phyloP scores from a whole-genome alignment of 352 stramenopile species.

The Phytophthora uliginosa region DNA sequence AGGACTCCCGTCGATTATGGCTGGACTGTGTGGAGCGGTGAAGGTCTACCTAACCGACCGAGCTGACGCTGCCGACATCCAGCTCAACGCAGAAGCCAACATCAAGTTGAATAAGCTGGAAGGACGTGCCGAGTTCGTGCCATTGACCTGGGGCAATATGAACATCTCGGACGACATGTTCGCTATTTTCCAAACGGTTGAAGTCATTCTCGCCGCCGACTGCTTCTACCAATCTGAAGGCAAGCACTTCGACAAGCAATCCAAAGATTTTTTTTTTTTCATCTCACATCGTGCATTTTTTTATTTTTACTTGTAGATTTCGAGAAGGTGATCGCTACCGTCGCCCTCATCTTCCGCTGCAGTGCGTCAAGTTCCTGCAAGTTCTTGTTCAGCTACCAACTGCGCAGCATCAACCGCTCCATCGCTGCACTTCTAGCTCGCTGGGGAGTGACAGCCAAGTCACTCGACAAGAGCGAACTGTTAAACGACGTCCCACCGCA shows the following conservation, averaged over 20 bases:
- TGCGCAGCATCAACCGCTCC: slow-evolving; percentile 70
- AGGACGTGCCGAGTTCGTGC: slow-evolving; percentile 44
- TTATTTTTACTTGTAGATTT: slow-evolving; percentile 53
- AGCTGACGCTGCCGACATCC: slow-evolving; percentile 51
- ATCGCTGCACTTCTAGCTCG: slow-evolving; percentile 65
- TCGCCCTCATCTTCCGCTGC: slow-evolving; percentile 71
- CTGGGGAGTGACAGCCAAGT: slow-evolving; percentile 51
- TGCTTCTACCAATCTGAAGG: slow-evolving; percentile 81
- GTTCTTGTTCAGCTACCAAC: slow-evolving; percentile 74
- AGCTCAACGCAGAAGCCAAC: slow-evolving; percentile 63
- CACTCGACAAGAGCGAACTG: slow-evolving; percentile 48
- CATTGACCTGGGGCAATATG: slow-evolving; percentile 63
- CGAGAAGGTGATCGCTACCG: slow-evolving; percentile 73
- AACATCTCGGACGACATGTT: slow-evolving; percentile 36
- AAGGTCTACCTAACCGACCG: slow-evolving; percentile 70
- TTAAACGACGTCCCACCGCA: slow-evolving; percentile 4
- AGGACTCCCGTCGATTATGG: slow-evolving; percentile 70
- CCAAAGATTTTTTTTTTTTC: not conserved
- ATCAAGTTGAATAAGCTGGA: slow-evolving; percentile 59
- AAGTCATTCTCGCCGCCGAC: slow-evolving; percentile 70
- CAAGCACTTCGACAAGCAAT: slow-evolving; percentile 8
- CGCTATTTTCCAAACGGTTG: slow-evolving; percentile 41
- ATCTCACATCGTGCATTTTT: not conserved
- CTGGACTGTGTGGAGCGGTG: slow-evolving; percentile 46
- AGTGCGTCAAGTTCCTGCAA: slow-evolving; percentile 39